Evolutionary conservation across 345 rosid species (phyloP).

Genomic region (Aurinia saxatilis): DNA sequence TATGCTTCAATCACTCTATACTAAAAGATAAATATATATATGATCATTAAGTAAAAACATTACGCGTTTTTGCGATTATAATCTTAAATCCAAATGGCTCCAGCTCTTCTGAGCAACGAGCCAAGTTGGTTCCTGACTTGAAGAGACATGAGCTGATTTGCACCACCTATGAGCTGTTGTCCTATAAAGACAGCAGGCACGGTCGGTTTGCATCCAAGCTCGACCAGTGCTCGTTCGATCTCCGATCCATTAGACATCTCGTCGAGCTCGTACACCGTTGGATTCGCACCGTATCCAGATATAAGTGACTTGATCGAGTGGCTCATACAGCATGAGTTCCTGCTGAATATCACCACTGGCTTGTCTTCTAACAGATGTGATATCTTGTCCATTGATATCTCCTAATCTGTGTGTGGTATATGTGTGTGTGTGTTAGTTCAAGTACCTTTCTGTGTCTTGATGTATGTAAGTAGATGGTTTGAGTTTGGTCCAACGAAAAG

Average conservation of each 20-base stretch:
- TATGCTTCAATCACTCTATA: slow-evolving; percentile 16
- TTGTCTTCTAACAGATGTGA: slow-evolving; percentile 49
- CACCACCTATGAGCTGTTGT: slow-evolving; percentile 62
- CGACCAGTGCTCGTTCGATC: slow-evolving; percentile 47
- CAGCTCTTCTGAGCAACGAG: slow-evolving; percentile 57
- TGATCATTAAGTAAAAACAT: not conserved
- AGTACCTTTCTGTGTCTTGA: not conserved
- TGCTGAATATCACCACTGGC: slow-evolving; percentile 79
- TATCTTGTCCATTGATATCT: slow-evolving; percentile 42
- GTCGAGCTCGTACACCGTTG: slow-evolving; percentile 27
- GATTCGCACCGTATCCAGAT: slow-evolving; percentile 29
- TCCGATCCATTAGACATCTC: slow-evolving; percentile 42
- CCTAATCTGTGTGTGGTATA: not conserved
- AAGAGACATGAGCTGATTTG: slow-evolving; percentile 62
- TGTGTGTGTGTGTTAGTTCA: not conserved
- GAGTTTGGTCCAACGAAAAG: slow-evolving; percentile 7
- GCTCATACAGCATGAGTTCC: slow-evolving; percentile 60
- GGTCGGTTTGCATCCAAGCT: slow-evolving; percentile 50
- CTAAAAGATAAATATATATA: not conserved
- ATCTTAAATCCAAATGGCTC: slow-evolving; percentile 76
- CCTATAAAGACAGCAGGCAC: slow-evolving; percentile 84
- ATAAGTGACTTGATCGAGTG: slow-evolving; percentile 35
- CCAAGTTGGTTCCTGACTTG: slow-evolving; percentile 61
- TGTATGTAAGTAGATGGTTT: slow-evolving; percentile 3
- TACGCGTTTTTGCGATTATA: not conserved